These are phyloP conservation scores for Vigna mungo DNA, from an alignment of 306 rosid genomes.

Conservation along the genomic window DNA sequence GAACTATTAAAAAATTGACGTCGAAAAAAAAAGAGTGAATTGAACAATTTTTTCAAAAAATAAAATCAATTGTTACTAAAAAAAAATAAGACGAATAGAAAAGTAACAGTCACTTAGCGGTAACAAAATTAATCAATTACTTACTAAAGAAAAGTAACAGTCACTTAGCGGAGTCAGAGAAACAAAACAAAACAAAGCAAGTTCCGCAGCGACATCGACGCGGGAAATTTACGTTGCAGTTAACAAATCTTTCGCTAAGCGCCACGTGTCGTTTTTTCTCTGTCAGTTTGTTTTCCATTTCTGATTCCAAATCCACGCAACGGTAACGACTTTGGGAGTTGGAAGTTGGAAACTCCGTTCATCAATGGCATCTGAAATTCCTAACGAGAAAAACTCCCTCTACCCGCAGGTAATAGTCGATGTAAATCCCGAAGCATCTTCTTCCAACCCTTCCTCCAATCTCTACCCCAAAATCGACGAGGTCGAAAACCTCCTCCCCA, in stretches of 20 bases:
- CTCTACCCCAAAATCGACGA: slow-evolving; percentile 63
- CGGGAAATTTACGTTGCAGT: slow-evolving; percentile 41
- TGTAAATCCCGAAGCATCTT: slow-evolving; percentile 44
- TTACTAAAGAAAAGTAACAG: no score
- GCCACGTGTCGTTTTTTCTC: slow-evolving; percentile 39
- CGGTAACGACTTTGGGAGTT: slow-evolving; percentile 17
- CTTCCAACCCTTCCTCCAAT: slow-evolving; percentile 44
- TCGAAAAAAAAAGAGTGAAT: no score
- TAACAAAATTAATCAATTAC: no score
- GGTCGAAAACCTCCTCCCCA: slow-evolving; percentile 58
- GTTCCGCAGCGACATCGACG: slow-evolving; percentile 17
- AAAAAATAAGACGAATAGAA: no score
- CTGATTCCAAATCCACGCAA: slow-evolving; percentile 14
- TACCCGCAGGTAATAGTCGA: slow-evolving; percentile 53
- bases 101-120: no score
- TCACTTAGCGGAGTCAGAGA: no score
- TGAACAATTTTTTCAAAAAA: no score
- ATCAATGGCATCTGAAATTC: slow-evolving; percentile 56
- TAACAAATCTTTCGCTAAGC: background rate
- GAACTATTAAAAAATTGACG: no score
- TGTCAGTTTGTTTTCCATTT: background rate
- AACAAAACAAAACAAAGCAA: background rate
- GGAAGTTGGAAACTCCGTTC: slow-evolving; percentile 1
- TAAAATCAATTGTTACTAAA: no score
- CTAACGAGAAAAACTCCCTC: slow-evolving; percentile 33